Evolutionary conservation across 345 rosid species (phyloP).

Genomic region (Linum tenue): DNA sequence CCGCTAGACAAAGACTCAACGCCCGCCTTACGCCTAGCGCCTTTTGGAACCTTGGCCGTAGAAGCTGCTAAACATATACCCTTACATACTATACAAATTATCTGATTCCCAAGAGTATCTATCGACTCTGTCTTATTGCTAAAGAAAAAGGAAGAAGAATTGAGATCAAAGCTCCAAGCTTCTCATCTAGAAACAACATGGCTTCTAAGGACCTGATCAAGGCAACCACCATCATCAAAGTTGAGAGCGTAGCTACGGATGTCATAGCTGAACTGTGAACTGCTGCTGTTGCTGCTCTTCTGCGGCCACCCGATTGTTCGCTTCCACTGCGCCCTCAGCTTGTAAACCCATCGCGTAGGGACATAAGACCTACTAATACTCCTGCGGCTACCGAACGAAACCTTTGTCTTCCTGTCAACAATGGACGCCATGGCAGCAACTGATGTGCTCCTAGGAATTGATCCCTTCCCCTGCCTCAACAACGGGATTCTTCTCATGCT

Average conservation of each 20-base stretch:
- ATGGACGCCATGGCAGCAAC: conserved; percentile 9
- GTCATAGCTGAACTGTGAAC: conserved; percentile 24
- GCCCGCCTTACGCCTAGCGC: no score
- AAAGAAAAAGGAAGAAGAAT: no score
- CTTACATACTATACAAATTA: no score
- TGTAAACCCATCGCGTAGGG: conserved; percentile 14
- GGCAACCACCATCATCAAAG: conserved; percentile 24
- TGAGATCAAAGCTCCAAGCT: no score
- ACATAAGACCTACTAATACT: conserved; percentile 1
- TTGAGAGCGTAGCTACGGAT: conserved; percentile 26
- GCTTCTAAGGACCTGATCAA: background rate
- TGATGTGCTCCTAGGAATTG: conserved; percentile 11
- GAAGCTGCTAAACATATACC: no score
- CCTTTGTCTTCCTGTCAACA: conserved; percentile 9
- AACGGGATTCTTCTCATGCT: conserved; percentile 17
- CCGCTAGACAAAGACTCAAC: no score
- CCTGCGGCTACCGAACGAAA: conserved; percentile 1
- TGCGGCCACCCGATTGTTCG: conserved; percentile 16
- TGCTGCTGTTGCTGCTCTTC: background rate
- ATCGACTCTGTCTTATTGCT: no score
- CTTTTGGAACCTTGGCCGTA: no score
- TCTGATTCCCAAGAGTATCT: no score
- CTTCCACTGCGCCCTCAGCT: conserved; percentile 21
- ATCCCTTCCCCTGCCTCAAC: conserved; percentile 17
- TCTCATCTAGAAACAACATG: no score